These are phyloP conservation scores for Neonectria faginata DNA, from an alignment of 2,329 filamentous ascomycete genomes.

Conservation along the genomic window DNA sequence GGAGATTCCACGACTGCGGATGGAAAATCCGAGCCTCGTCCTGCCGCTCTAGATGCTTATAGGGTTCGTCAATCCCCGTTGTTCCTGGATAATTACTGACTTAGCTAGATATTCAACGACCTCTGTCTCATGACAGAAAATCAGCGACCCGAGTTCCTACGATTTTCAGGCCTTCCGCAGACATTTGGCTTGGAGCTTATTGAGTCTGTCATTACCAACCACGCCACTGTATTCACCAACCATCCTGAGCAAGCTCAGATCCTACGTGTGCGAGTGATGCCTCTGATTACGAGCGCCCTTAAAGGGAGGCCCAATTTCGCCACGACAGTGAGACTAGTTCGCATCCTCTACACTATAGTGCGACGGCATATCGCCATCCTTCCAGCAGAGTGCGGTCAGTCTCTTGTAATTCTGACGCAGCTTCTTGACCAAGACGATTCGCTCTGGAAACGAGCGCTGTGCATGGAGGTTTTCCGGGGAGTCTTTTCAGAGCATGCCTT, in stretches of 20 bases:
- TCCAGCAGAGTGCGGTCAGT: conserved; percentile 83
- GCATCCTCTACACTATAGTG: conserved; percentile 85
- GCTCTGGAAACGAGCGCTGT: conserved; percentile 88
- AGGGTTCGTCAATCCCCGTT: conserved; percentile 60
- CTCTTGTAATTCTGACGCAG: conserved; percentile 83
- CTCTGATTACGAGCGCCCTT: conserved; percentile 81
- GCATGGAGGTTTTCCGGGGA: conserved; percentile 89
- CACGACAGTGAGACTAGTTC: conserved; percentile 82
- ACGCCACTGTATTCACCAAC: conserved; percentile 80
- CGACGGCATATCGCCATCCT: conserved; percentile 82
- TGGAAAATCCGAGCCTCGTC: conserved; percentile 73
- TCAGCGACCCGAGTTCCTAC: conserved; percentile 83
- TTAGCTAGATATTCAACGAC: conserved; percentile 82
- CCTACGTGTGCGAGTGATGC: conserved; percentile 82
- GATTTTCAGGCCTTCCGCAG: conserved; percentile 80
- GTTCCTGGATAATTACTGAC: conserved; percentile 24
- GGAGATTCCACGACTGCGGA: conserved; percentile 76
- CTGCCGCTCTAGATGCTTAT: conserved; percentile 87
- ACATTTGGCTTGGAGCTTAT: conserved; percentile 92
- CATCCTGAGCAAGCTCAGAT: conserved; percentile 87
- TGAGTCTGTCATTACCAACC: conserved; percentile 88
- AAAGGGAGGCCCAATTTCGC: conserved; percentile 84
- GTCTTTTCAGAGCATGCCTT: conserved; percentile 85
- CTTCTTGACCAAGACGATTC: conserved; percentile 87
- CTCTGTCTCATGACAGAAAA: conserved; percentile 89